Percentiles rank a stretch among this genome's conserved stretches.
Conservation (phyloP, 2,329 filamentous ascomycete species). For the Trichoderma gracile region DNA sequence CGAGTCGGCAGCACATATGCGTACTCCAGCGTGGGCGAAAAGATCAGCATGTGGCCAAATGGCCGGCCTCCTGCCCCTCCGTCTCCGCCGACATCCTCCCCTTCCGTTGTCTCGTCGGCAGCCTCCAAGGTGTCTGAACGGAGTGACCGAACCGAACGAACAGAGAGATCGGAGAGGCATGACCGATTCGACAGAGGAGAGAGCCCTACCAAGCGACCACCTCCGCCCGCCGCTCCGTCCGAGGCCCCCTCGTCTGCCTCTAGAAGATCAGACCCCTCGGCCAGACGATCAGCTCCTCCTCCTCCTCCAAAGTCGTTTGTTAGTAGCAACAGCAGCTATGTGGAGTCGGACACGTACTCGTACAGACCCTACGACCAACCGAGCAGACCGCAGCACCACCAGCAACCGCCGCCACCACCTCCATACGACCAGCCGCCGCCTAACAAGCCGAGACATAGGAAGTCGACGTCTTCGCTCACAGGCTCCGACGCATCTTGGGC, state of each 20-base stretch:
- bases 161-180: conserved; percentile 1
- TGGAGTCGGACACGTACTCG: conserved; percentile 65
- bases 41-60: conserved; percentile 68
- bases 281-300: conserved; percentile 42
- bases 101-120: conserved; percentile 17
- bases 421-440: conserved; percentile 56
- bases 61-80: conserved; percentile 51
- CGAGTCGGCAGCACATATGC: conserved; percentile 59
- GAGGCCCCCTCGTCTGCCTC: conserved; percentile 24
- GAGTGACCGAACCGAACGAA: conserved; percentile 1
- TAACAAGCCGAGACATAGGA: conserved; percentile 24
- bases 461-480: conserved; percentile 65
- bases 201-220: conserved; percentile 19
- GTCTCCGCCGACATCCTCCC: conserved; percentile 29
- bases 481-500: conserved; percentile 83
- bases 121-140: conserved; percentile 19
- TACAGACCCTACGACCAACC: conserved; percentile 71
- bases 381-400: conserved; percentile 6
- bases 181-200: conserved; percentile 10
- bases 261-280: conserved; percentile 25
- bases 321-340: conserved; percentile 46
- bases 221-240: conserved; percentile 23
- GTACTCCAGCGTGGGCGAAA: conserved; percentile 66
- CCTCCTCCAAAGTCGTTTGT: conserved; percentile 60
- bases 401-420: neutral